Conservation (phyloP, 805 yeast genomes). For the Teunomyces gatunensis region DNA sequence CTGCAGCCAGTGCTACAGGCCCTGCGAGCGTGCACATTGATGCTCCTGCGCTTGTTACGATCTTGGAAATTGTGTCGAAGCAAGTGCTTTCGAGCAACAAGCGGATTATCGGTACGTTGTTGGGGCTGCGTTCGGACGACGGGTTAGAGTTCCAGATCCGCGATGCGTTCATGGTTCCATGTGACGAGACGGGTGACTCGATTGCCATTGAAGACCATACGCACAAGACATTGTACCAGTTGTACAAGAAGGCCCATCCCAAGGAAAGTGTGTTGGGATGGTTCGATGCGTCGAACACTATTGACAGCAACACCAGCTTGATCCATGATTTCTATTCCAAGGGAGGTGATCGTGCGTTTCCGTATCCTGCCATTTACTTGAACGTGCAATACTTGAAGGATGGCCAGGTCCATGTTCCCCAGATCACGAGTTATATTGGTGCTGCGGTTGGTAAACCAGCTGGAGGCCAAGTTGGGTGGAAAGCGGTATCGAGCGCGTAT, state of each 20-base stretch:
- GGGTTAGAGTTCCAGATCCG: constrained; percentile 71
- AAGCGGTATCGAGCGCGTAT: constrained; percentile 40
- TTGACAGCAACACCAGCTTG: constrained; percentile 71
- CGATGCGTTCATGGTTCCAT: constrained; percentile 80
- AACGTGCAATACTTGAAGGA: constrained; percentile 59
- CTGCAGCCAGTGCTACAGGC: constrained; percentile 41
- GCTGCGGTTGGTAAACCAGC: constrained; percentile 61
- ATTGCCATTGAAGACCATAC: constrained; percentile 74
- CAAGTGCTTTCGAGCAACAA: constrained; percentile 38
- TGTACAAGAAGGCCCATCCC: constrained; percentile 76
- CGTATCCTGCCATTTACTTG: constrained; percentile 75
- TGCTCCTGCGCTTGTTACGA: constrained; percentile 70
- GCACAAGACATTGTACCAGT: constrained; percentile 65
- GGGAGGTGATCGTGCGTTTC: constrained; percentile 65
- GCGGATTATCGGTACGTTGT: constrained; percentile 77
- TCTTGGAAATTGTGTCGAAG: constrained; percentile 69
- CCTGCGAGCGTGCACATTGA: constrained; percentile 58
- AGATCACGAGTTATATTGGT: constrained; percentile 68
- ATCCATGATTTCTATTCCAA: constrained; percentile 78
- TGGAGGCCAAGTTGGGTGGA: constrained; percentile 39
- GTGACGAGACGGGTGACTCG: constrained; percentile 68
- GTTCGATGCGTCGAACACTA: constrained; percentile 63
- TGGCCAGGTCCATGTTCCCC: constrained; percentile 52
- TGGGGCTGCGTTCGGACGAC: constrained; percentile 82
- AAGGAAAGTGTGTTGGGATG: constrained; percentile 80